A percentile compares a stretch with the other conserved stretches of the same genome.
Conservation (phyloP, 768 basidiomycete genomes). For the Mycena rebaudengoi region DNA sequence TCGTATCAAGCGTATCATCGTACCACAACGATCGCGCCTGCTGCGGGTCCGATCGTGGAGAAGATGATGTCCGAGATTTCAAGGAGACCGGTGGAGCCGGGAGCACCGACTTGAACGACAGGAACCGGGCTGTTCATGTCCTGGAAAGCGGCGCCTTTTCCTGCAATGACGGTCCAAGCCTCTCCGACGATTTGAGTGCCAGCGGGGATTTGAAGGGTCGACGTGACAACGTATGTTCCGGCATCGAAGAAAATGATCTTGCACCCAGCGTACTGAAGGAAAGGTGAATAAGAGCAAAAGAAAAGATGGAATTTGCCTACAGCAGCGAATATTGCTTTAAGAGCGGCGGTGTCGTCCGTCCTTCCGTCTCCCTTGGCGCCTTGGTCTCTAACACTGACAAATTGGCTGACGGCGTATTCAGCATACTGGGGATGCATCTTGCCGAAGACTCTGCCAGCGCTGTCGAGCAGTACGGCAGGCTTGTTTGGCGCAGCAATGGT, state of each 20-base stretch:
- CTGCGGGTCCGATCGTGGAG: constrained; percentile 54
- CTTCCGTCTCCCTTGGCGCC: constrained; percentile 79
- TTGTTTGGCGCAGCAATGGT: constrained; percentile 59
- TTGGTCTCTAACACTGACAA: constrained; percentile 73
- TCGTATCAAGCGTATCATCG: neutral
- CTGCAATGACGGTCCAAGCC: constrained; percentile 64
- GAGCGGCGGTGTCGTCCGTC: constrained; percentile 77
- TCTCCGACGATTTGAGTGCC: constrained; percentile 68
- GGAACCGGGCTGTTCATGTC: constrained; percentile 50
- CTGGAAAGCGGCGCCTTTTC: constrained; percentile 54
- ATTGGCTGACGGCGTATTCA: constrained; percentile 64
- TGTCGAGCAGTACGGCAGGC: constrained; percentile 62
- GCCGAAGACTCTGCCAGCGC: constrained; percentile 66
- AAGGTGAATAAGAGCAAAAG: neutral
- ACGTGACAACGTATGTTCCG: constrained; percentile 62
- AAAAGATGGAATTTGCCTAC: constrained; percentile 42
- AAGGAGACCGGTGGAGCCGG: constrained; percentile 54
- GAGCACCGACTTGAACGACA: constrained; percentile 58
- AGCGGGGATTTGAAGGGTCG: constrained; percentile 63
- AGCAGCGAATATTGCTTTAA: constrained; percentile 68
- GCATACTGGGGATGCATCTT: constrained; percentile 74
- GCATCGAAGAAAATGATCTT: constrained; percentile 88
- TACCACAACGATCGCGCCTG: neutral
- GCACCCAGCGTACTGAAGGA: constrained; percentile 66
- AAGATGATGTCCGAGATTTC: constrained; percentile 77